Base-by-base conservation (phyloP, 192 early-diverging fungal genomes). In the Irineochytrium annulatum region DNA sequence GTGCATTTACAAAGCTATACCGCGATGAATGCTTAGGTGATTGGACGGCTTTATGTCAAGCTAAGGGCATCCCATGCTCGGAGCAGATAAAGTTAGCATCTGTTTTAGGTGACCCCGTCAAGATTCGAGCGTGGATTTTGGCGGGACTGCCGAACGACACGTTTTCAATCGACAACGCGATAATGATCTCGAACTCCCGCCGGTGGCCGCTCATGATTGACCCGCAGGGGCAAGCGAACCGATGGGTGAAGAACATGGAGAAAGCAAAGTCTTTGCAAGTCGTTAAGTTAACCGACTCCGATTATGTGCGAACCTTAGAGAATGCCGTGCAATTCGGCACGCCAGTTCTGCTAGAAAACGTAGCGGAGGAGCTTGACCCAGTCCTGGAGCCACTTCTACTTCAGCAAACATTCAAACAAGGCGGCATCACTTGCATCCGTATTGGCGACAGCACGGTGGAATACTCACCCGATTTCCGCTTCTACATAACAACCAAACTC, bases 301-400 rank as follows among this genome's bases (percentile, higher is more conserved):
- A 83, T 52, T 83, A 83, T 52, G 57, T 77, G 19, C 65, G 81
- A 28, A 83, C 81, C 1, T 39, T 83, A 13, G 81, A 83, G 43
- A 83, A 83, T 34, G 78, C 79, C 6, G 74, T 83, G 30, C 81
- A 83, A 55, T 83, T 83, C 55, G 81, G 81, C n/a, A 83, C 77
- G 6, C 78, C 81, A 13, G 79, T 83, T 13, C 62, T 83, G 1
- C 32, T 83, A 19, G 81, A 83, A 66, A 83, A 83, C 55, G 72
- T 83, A 19, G 74, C 68, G 1, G 79, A 83, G 54, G 72, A 82
- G 57, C 53, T 83, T 16, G 81, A 83, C 61, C 77, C 81, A 2
- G 81, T 83, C 33, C 69, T 83, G 22, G 81, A 83, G 52, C 81
- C 81, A 6, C 43, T 83, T 19, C 69, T 83, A 26, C 55, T 83